A percentile compares a stretch with the other conserved stretches of the same genome.
Evolutionary conservation across 768 basidiomycete genomes (phyloP).

Genomic region (Auricularia sp.): DNA sequence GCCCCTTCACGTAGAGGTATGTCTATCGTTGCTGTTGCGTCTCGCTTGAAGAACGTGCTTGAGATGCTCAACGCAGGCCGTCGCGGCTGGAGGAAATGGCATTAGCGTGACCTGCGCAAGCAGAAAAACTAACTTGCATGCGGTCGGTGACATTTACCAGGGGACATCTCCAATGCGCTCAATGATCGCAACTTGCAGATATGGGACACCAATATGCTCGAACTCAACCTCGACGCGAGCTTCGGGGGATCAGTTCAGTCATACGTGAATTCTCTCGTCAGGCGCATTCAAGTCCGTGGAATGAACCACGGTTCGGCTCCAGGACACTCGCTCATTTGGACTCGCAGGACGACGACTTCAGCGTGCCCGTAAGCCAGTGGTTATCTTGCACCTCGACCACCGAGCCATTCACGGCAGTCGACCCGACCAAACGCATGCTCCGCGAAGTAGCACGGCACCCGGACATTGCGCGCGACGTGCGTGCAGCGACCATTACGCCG

Average conservation of each 20-base stretch:
- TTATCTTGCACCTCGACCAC: constrained; percentile 20
- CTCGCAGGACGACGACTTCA: constrained; percentile 19
- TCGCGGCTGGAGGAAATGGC: constrained; percentile 34
- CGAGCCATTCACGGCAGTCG: constrained; percentile 9
- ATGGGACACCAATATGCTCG: constrained; percentile 14
- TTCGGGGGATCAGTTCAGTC: constrained; percentile 12
- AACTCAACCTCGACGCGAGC: constrained; percentile 14
- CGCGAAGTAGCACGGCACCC: neutral
- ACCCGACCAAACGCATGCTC: constrained; percentile 9
- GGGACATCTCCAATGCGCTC: neutral
- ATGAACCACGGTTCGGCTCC: no score
- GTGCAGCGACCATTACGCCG: constrained; percentile 22
- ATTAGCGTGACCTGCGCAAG: constrained; percentile 33
- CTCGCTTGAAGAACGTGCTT: neutral
- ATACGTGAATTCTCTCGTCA: constrained; percentile 31
- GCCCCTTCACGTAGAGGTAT: constrained; percentile 29
- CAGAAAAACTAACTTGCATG: constrained; percentile 33
- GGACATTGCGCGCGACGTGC: neutral
- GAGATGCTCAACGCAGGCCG: constrained; percentile 23
- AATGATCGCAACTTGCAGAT: neutral
- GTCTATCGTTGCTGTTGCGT: neutral
- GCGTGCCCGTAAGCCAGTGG: constrained; percentile 18
- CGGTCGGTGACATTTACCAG: constrained; percentile 11
- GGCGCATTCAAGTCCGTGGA: constrained; percentile 30
- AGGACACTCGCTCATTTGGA: no score